These are phyloP conservation scores for Jacaranda mimosifolia DNA, from an alignment of 257 asterid genomes.

Conservation along the genomic window DNA sequence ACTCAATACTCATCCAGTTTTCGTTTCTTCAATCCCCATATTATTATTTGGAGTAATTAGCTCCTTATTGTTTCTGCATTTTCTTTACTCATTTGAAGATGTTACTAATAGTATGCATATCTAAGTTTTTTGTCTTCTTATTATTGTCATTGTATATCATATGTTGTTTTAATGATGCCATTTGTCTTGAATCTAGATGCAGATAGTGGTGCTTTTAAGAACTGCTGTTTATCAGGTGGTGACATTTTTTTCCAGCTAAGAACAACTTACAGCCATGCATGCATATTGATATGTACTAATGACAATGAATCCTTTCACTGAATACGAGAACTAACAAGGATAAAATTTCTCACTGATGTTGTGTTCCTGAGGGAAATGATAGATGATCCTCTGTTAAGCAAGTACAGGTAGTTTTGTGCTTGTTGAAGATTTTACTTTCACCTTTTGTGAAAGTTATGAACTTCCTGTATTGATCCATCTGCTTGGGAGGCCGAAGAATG, in stretches of 20 bases:
- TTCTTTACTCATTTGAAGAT: slow-evolving; percentile 67
- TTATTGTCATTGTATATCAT: slow-evolving; percentile 7
- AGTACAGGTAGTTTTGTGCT: slow-evolving; percentile 70
- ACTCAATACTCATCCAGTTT: too few relatives aligned
- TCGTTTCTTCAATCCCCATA: too few relatives aligned
- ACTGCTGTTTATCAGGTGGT: slow-evolving; percentile 8
- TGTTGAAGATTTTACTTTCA: slow-evolving; percentile 2
- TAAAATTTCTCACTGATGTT: slow-evolving; percentile 95
- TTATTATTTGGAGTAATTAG: too few relatives aligned
- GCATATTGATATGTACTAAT: slow-evolving; percentile 36
- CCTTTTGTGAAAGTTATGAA: background rate
- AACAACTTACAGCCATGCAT: background rate
- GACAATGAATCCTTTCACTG: slow-evolving; percentile 17
- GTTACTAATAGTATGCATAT: slow-evolving; percentile 67
- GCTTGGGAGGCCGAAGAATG: slow-evolving; percentile 2
- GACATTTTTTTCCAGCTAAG: slow-evolving; percentile 8
- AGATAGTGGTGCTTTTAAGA: too few relatives aligned
- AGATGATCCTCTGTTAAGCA: slow-evolving; percentile 98
- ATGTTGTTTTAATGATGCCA: background rate
- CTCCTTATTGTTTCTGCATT: too few relatives aligned
- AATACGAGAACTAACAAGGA: slow-evolving; percentile 77
- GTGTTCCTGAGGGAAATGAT: slow-evolving; percentile 97
- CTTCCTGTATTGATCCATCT: background rate
- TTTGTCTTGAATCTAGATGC: background rate
- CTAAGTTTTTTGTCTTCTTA: slow-evolving; percentile 30